These are phyloP conservation scores for Phytophthora ohioensis DNA, from an alignment of 352 stramenopile genomes.

Conservation along the genomic window DNA sequence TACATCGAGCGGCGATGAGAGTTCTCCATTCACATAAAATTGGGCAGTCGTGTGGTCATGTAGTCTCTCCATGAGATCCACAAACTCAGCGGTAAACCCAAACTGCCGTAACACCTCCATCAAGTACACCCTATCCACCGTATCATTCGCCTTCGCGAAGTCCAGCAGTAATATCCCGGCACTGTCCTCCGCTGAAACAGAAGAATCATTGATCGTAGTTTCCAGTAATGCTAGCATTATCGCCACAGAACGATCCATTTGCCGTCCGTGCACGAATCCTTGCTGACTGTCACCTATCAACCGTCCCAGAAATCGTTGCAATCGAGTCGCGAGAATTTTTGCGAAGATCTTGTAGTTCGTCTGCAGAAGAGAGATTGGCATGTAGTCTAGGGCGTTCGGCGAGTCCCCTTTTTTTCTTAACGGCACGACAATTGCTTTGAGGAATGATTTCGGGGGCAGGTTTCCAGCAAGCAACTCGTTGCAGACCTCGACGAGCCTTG, in stretches of 20 bases:
- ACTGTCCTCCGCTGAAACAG: neutral
- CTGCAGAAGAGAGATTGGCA: neutral
- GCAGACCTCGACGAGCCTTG: neutral
- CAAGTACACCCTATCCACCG: neutral
- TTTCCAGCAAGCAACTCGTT: neutral
- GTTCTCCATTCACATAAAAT: neutral
- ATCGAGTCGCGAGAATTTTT: neutral
- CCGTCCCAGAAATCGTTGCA: neutral
- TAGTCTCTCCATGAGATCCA: neutral
- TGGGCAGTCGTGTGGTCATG: neutral
- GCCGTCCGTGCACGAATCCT: neutral
- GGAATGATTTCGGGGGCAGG: constrained; percentile 3
- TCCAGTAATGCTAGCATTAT: neutral
- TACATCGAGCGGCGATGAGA: neutral
- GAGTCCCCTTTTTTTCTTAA: constrained; percentile 13
- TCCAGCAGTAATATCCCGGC: neutral
- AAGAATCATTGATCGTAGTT: neutral
- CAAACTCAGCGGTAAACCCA: neutral
- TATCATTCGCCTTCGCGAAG: neutral
- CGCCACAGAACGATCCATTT: neutral
- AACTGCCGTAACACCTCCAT: neutral
- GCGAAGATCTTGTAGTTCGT: neutral
- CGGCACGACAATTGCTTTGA: constrained; percentile 2
- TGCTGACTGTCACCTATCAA: neutral
- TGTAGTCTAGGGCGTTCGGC: neutral